A percentile compares a stretch with the other conserved stretches of the same genome.
Evolutionary conservation across 1,139 yeast genomes (phyloP).

Genomic region (Diutina rugosa): DNA sequence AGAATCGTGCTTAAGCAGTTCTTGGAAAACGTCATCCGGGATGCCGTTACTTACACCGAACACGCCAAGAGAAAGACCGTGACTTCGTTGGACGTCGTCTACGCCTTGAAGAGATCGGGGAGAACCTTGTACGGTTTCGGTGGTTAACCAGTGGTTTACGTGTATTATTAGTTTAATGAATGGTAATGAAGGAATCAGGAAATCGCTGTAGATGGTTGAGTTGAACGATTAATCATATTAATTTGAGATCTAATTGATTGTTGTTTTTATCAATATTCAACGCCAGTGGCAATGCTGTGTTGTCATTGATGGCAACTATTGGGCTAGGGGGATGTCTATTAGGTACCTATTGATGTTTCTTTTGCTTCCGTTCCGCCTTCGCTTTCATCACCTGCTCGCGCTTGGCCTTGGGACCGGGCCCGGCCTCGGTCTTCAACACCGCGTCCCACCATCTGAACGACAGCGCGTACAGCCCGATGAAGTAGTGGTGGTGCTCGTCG

Average conservation of each 20-base stretch:
- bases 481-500: conserved; percentile 34
- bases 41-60: conserved; percentile 98
- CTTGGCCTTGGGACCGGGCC: conserved; percentile 23
- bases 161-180: neutral
- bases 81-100: conserved; percentile 95
- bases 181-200: neutral
- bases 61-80: conserved; percentile 99
- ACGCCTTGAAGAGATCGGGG: conserved; percentile 99
- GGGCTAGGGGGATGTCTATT: neutral
- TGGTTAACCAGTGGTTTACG: conserved; percentile 43
- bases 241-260: neutral
- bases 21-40: conserved; percentile 96
- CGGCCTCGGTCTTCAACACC: conserved; percentile 30
- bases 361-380: neutral
- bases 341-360: neutral
- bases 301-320: too few relatives aligned
- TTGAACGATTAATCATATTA: neutral
- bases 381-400: neutral
- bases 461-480: conserved; percentile 32
- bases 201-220: neutral
- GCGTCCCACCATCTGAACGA: conserved; percentile 38
- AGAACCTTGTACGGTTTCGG: conserved; percentile 99
- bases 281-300: too few relatives aligned
- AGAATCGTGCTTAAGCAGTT: conserved; percentile 93
- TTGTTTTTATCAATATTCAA: too few relatives aligned